phyloP scores from a whole-genome alignment of 2,329 filamentous ascomycete species.

The Fusarium dlaminii region DNA sequence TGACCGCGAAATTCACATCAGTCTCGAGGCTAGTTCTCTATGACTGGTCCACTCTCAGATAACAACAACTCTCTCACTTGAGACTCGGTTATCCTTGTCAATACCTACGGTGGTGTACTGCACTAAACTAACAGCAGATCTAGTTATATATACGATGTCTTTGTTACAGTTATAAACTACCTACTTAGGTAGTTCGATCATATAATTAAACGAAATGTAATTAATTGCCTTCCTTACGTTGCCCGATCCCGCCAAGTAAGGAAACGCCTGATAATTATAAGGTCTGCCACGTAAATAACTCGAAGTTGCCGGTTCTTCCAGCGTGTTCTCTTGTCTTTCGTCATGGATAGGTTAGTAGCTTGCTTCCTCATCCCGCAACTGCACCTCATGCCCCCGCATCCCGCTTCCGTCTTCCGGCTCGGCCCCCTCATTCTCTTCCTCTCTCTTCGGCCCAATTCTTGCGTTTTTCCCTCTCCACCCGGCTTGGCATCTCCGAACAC shows the following conservation, averaged over 20 bases:
- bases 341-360: constrained; percentile 8
- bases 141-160: neutral
- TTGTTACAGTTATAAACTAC: neutral
- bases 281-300: neutral
- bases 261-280: neutral
- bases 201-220: neutral
- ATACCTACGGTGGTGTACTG: neutral
- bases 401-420: constrained; percentile 31
- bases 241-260: neutral
- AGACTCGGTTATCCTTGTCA: neutral
- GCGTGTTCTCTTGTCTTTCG: constrained; percentile 33
- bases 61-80: neutral
- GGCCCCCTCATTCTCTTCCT: constrained; percentile 17
- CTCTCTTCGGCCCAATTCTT: constrained; percentile 26
- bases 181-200: neutral
- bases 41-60: neutral
- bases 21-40: neutral
- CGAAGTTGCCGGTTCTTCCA: constrained; percentile 19
- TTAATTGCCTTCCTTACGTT: neutral
- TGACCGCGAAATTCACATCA: constrained; percentile 24
- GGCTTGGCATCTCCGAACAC: constrained; percentile 29
- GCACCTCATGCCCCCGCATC: constrained; percentile 13
- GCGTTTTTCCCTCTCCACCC: constrained; percentile 11
- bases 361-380: constrained; percentile 5
- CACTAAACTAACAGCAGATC: neutral